Conservation (phyloP, 495 filamentous ascomycete species). For the Xylaria cubensis region DNA sequence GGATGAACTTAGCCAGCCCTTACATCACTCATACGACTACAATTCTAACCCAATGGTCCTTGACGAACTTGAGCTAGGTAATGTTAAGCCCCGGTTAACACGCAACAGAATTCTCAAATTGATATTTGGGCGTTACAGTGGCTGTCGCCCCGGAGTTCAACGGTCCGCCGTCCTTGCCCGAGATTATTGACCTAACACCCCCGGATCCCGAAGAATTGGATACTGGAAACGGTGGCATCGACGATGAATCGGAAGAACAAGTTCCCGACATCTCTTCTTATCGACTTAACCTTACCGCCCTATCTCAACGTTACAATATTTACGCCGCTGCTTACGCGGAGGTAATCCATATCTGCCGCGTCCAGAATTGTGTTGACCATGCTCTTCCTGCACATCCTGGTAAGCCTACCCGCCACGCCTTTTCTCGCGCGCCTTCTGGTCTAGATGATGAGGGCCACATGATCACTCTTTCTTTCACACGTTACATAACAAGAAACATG, state of each 20-base stretch:
- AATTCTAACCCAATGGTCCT: no score
- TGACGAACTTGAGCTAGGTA: neutral
- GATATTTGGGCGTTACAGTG: neutral
- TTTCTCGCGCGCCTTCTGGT: neutral
- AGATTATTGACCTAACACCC: neutral
- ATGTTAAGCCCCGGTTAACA: neutral
- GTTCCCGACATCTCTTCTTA: constrained; percentile 45
- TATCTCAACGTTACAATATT: constrained; percentile 62
- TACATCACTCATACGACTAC: no score
- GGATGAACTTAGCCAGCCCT: neutral
- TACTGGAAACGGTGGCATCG: neutral
- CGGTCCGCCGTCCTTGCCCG: neutral
- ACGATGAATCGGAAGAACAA: constrained; percentile 25
- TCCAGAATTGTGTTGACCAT: constrained; percentile 67
- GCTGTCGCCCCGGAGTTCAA: neutral
- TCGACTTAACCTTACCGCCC: constrained; percentile 56
- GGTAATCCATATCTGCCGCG: constrained; percentile 76
- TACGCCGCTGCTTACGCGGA: constrained; percentile 79
- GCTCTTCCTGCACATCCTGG: constrained; percentile 61
- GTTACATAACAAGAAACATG: neutral
- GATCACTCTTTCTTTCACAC: neutral
- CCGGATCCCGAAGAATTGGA: neutral
- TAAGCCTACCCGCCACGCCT: neutral
- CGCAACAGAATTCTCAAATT: neutral
- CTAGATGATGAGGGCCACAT: neutral